Percentiles rank a stretch among this genome's conserved stretches.
phyloP scores from a whole-genome alignment of 2,329 filamentous ascomycete species.

The Colletotrichum scovillei region DNA sequence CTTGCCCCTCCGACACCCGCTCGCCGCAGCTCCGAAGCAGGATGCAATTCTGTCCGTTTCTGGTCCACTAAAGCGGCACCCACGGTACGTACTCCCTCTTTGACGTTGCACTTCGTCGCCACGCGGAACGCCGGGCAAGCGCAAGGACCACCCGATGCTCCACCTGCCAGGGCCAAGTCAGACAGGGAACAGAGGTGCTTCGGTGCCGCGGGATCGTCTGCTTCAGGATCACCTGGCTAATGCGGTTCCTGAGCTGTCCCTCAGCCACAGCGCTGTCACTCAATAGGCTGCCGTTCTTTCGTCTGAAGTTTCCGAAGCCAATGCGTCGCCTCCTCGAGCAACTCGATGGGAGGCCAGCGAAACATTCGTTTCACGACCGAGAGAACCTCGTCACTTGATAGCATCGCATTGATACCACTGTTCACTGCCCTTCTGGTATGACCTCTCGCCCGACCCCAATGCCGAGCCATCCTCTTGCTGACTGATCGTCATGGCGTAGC shows the following conservation, averaged over 20 bases:
- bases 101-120: background rate
- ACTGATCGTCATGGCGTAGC: slow-evolving; percentile 37
- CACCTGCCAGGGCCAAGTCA: slow-evolving; percentile 16
- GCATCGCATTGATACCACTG: slow-evolving; percentile 35
- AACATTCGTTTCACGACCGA: slow-evolving; percentile 30
- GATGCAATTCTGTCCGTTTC: background rate
- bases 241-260: slow-evolving; percentile 22
- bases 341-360: slow-evolving; percentile 27
- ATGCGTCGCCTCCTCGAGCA: slow-evolving; percentile 20
- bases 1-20: background rate
- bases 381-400: slow-evolving; percentile 24
- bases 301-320: slow-evolving; percentile 25
- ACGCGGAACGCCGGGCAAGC: background rate
- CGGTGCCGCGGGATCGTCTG: slow-evolving; percentile 29
- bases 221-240: slow-evolving; percentile 32
- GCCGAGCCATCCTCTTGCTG: slow-evolving; percentile 33
- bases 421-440: slow-evolving; percentile 18
- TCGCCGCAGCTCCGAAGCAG: background rate
- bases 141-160: slow-evolving; percentile 26
- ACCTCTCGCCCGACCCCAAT: slow-evolving; percentile 13
- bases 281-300: slow-evolving; percentile 20
- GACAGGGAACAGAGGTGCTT: slow-evolving; percentile 27
- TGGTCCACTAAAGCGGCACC: background rate
- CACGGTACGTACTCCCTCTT: background rate
- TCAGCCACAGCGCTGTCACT: slow-evolving; percentile 14